Conservation (phyloP, 2,329 filamentous ascomycete genomes). For the Aspergillus ustus region DNA sequence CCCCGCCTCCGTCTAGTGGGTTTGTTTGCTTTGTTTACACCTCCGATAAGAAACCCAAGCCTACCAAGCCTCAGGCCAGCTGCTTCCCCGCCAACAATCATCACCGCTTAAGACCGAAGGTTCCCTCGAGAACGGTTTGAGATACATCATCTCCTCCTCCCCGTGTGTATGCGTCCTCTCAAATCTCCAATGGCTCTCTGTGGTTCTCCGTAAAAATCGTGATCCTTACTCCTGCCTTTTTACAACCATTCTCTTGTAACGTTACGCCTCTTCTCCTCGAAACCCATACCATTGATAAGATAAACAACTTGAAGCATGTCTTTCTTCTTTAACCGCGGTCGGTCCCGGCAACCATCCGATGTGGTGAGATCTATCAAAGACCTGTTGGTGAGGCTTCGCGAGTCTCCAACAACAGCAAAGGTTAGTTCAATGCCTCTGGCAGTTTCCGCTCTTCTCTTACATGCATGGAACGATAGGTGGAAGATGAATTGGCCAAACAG, state of each 20-base stretch:
- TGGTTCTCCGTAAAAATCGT: background rate
- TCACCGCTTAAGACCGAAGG: constrained; percentile 21
- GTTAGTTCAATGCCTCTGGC: constrained; percentile 41
- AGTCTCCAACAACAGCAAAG: constrained; percentile 60
- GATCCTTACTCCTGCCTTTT: background rate
- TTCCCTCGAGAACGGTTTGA: constrained; percentile 3
- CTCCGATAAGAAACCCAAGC: constrained; percentile 18
- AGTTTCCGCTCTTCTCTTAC: background rate
- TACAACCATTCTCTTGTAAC: background rate
- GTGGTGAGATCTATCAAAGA: constrained; percentile 68
- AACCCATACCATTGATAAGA: constrained; percentile 18
- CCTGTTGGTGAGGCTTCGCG: constrained; percentile 64
- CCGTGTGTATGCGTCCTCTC: background rate
- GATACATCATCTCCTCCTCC: constrained; percentile 8
- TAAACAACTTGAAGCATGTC: constrained; percentile 63
- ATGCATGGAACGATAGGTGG: constrained; percentile 59
- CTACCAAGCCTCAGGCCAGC: constrained; percentile 23
- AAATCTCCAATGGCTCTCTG: constrained; percentile 7
- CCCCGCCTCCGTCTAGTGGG: constrained; percentile 23
- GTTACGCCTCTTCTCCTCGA: constrained; percentile 19
- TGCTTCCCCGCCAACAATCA: constrained; percentile 29
- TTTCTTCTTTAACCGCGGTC: constrained; percentile 69
- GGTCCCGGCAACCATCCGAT: constrained; percentile 65
- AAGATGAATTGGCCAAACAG: constrained; percentile 84
- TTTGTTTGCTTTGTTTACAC: constrained; percentile 29